phyloP scores from a whole-genome alignment of 2,329 filamentous ascomycete genomes.

The Colletotrichum sp. region DNA sequence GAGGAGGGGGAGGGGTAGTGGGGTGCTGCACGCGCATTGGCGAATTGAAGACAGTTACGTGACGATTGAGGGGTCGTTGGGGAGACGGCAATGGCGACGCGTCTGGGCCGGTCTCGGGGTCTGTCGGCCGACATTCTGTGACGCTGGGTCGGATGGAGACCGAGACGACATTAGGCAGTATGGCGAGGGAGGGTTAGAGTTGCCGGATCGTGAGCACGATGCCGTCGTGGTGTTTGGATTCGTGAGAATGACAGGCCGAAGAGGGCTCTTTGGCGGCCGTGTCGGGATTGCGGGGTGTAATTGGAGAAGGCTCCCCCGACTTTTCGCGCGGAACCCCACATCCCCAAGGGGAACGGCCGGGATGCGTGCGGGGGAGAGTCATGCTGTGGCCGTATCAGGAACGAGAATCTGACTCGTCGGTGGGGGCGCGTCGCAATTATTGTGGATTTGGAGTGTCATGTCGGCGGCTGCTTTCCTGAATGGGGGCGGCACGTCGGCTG shows the following conservation, averaged over 20 bases:
- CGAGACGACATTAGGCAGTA: not conserved
- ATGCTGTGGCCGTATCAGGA: not conserved
- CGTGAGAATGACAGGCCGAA: not conserved
- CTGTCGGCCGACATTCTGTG: not conserved
- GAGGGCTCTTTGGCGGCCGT: not conserved
- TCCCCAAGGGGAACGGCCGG: not conserved
- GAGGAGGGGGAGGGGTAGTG: not conserved
- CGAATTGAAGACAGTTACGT: not conserved
- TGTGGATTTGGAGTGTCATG: not conserved
- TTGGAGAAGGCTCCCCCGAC: not conserved
- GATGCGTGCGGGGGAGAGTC: not conserved
- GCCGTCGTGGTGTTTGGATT: not conserved
- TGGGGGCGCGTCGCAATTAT: not conserved
- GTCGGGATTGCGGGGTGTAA: not conserved
- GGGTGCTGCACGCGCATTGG: not conserved
- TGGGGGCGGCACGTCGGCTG: not conserved
- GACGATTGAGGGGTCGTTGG: not conserved
- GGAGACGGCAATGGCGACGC: not conserved
- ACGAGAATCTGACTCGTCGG: conserved; percentile 7
- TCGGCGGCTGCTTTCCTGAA: not conserved
- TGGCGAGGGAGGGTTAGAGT: not conserved
- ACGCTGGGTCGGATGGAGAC: not conserved
- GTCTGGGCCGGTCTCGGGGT: not conserved
- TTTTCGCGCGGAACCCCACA: not conserved
- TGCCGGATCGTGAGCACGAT: not conserved